A percentile compares a stretch with the other conserved stretches of the same genome.
phyloP scores from a whole-genome alignment of 2,329 filamentous ascomycete species.

The Teratosphaeria viscida region DNA sequence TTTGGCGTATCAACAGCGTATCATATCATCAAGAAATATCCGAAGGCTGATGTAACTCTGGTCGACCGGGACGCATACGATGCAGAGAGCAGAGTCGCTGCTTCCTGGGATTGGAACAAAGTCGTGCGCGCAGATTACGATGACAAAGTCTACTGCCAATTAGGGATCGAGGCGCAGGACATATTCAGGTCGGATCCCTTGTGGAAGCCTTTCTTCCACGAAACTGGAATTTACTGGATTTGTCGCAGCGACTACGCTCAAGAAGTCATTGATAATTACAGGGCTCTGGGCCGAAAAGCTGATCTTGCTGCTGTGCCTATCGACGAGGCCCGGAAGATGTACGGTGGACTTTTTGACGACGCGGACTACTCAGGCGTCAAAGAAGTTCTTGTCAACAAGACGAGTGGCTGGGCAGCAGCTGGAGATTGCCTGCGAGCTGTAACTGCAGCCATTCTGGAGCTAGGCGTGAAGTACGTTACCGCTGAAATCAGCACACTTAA shows the following conservation, averaged over 20 bases:
- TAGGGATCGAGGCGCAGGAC: constrained; percentile 56
- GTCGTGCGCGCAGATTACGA: constrained; percentile 60
- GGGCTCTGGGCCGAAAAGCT: constrained; percentile 37
- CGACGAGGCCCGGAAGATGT: constrained; percentile 45
- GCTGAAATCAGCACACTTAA: constrained; percentile 41
- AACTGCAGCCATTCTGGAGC: constrained; percentile 41
- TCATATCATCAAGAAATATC: constrained; percentile 28
- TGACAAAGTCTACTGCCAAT: constrained; percentile 51
- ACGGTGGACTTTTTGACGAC: constrained; percentile 48
- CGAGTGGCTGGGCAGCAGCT: constrained; percentile 54
- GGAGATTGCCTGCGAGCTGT: constrained; percentile 47
- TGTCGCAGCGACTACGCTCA: constrained; percentile 38
- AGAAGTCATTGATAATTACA: constrained; percentile 41
- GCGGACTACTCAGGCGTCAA: constrained; percentile 51
- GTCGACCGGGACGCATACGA: constrained; percentile 29
- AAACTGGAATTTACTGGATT: constrained; percentile 43
- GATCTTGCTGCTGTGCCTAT: constrained; percentile 39
- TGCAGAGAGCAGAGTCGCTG: constrained; percentile 36
- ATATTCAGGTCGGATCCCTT: constrained; percentile 49
- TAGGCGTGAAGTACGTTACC: constrained; percentile 50
- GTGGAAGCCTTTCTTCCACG: constrained; percentile 43
- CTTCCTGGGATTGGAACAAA: constrained; percentile 66
- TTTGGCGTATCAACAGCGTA: constrained; percentile 53
- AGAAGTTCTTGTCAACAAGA: constrained; percentile 50
- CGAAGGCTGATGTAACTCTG: constrained; percentile 30